Conservation (phyloP, 1,284 basidiomycete genomes). For the Uromyces viciae-fabae region DNA sequence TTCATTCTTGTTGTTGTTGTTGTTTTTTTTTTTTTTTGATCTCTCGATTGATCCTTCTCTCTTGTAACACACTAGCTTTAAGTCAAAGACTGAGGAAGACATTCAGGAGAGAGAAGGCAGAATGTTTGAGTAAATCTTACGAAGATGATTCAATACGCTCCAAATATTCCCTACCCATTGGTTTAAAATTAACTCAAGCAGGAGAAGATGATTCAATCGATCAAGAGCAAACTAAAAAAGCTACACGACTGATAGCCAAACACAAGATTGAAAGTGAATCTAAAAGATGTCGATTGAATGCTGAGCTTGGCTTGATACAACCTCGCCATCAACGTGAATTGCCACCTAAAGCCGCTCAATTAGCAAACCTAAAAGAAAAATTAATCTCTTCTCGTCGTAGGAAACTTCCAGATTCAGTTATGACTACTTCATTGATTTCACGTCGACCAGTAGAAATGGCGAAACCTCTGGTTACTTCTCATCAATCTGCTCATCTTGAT, state of each 20-base stretch:
- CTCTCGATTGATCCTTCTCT: not conserved
- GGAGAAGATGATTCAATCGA: constrained; percentile 7
- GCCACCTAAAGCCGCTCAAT: not conserved
- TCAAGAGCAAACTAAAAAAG: not conserved
- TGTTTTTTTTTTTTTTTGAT: constrained; percentile 81
- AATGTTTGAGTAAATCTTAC: constrained; percentile 24
- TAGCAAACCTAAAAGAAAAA: constrained; percentile 27
- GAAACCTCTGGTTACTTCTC: constrained; percentile 1
- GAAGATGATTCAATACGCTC: constrained; percentile 27
- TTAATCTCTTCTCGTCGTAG: constrained; percentile 6
- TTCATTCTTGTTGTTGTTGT: too few relatives aligned
- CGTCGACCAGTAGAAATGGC: not conserved
- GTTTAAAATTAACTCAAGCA: constrained; percentile 26
- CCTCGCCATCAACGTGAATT: not conserved
- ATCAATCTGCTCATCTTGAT: not conserved
- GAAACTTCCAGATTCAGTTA: not conserved
- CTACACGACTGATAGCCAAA: not conserved
- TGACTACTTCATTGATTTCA: constrained; percentile 6
- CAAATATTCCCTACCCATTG: constrained; percentile 30
- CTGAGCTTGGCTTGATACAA: constrained; percentile 2
- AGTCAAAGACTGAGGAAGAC: constrained; percentile 70
- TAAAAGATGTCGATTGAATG: constrained; percentile 22
- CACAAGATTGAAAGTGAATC: not conserved
- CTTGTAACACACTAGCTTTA: constrained; percentile 55
- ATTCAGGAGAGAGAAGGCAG: constrained; percentile 74